Evolutionary conservation across 177 flowering plant genomes (phyloP), one percentile per base, ranked within the genome.

Genomic region (Vitis hybrid): DNA sequence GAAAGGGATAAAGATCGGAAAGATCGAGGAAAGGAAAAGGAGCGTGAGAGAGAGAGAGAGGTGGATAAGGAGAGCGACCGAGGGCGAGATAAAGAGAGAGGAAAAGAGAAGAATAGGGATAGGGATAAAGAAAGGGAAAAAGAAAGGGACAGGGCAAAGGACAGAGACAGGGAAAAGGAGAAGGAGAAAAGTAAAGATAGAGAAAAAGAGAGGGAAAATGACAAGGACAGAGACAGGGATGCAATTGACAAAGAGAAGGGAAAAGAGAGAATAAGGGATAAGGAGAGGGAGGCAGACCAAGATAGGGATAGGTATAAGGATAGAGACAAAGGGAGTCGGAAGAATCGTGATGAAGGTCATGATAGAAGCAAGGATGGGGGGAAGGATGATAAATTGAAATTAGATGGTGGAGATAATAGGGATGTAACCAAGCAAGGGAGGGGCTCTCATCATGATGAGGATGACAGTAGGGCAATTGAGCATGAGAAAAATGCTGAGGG

Each of bases 241-340:
- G 18, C 26, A 59, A 50, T 22, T 59, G 79, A 81, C 49, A 65
- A 66, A 58, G 83, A 76, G 62, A 77, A 67, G 64, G 80, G 50
- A 3, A 85, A 75, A 72, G 88, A 82, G 22, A 84, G 71, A 63
- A 16, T 1, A n/a, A 82, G 70, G 72, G 87, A 75, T 13, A 80
- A 73, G 76, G 86, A 80, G 56, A 83, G 77, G 72, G 80, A 79
- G 3, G 66, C 5, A 13, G 83, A 82, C 57, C 58, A 52, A 16
- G 86, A 77, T 4, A 83, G 75, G 67, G 91, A 82, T 50, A 82
- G 78, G 73, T 67, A 70, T 13, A 87, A 70, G 70, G 92, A 88
- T 6, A 83, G 77, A 67, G 90, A 85, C 18, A 80, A 69, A 59
- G 66, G 57, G 26, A 72, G 66, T 65, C 79, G 70, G 70, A 88